Evolutionary conservation across 2,329 filamentous ascomycete genomes (phyloP).

Genomic region (Phyllosticta citribraziliensis): DNA sequence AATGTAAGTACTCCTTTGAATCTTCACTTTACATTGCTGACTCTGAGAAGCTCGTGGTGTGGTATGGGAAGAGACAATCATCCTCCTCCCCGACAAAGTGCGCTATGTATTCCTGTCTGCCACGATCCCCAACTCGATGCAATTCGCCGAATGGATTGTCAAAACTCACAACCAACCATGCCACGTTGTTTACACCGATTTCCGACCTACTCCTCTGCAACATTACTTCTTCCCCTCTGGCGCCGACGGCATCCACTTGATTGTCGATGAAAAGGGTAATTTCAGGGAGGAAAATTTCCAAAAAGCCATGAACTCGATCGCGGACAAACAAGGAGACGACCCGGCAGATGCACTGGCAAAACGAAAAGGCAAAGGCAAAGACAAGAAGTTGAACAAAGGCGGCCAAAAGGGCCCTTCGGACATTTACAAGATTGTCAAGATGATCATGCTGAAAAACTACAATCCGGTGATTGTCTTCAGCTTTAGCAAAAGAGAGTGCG

Average conservation of each 20-base stretch:
- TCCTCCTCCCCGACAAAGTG: conserved; percentile 94
- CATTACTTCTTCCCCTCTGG: conserved; percentile 96
- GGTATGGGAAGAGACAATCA: conserved; percentile 99
- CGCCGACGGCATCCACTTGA: conserved; percentile 82
- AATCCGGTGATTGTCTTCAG: conserved; percentile 99
- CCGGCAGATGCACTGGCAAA: conserved; percentile 70
- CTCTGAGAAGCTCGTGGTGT: conserved; percentile 59
- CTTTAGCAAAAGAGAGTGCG: conserved; percentile 96
- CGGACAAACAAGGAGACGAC: conserved; percentile 78
- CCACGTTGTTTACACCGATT: conserved; percentile 98
- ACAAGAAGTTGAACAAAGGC: conserved; percentile 86
- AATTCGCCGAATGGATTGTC: conserved; percentile 98
- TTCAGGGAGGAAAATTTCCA: conserved; percentile 98
- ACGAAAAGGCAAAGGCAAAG: conserved; percentile 76
- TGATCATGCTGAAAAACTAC: conserved; percentile 97
- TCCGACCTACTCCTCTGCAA: conserved; percentile 89
- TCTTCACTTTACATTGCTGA: background rate
- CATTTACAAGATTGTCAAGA: conserved; percentile 95
- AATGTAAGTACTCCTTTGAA: conserved; percentile 34
- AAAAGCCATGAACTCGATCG: conserved; percentile 83
- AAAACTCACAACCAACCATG: conserved; percentile 97
- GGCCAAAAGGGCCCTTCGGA: conserved; percentile 61
- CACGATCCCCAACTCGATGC: conserved; percentile 97
- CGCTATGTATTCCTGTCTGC: conserved; percentile 97
- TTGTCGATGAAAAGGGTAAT: conserved; percentile 92